phyloP scores from a whole-genome alignment of 257 asterid genomes.

The Voacanga thouarsii region DNA sequence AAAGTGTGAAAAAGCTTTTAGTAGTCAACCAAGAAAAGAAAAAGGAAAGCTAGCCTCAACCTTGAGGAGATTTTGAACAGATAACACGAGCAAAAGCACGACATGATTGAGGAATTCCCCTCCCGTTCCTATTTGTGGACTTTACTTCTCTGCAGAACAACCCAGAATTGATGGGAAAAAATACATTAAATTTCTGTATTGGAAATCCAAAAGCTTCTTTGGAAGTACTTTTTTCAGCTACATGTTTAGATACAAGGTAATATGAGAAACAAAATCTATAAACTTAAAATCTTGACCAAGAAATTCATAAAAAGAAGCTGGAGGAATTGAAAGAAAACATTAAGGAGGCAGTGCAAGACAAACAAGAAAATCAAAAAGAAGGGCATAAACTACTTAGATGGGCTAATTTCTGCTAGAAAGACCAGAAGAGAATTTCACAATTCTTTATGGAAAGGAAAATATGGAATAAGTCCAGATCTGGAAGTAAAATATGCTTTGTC shows the following conservation, averaged over 20 bases:
- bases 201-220: not conserved
- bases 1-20: not conserved
- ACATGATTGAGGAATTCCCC: constrained; percentile 77
- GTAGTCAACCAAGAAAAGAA: not conserved
- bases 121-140: constrained; percentile 46
- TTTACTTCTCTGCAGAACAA: constrained; percentile 52
- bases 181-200: not conserved
- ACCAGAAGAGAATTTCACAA: not conserved
- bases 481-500: not conserved
- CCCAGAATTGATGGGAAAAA: not conserved
- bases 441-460: not conserved
- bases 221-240: not conserved
- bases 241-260: not conserved
- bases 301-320: not conserved
- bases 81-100: constrained; percentile 84
- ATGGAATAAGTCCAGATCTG: not conserved
- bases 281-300: not conserved
- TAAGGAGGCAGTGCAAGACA: not conserved
- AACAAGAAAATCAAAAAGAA: not conserved
- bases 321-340: not conserved
- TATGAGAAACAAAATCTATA: not conserved
- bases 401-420: not conserved
- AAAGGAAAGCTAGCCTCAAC: constrained; percentile 22
- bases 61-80: constrained; percentile 44
- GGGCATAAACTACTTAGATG: not conserved